Conservation (phyloP, 441 rosid species). For the Pelargonium fulgidum region DNA sequence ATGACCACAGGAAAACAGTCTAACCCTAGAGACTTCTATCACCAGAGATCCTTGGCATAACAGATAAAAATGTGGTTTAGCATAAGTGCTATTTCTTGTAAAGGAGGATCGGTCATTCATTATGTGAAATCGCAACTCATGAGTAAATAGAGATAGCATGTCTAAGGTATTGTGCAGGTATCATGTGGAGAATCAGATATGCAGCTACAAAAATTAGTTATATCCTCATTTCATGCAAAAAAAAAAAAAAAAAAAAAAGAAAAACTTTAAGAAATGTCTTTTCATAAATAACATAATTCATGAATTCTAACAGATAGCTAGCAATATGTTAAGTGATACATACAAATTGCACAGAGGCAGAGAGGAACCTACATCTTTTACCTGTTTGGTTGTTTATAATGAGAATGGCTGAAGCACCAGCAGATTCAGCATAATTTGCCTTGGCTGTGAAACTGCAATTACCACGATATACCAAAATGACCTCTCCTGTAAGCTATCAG, state of each 20-base stretch:
- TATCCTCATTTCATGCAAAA: neutral
- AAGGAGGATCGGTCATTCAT: too few species aligned
- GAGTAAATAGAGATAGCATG: too few species aligned
- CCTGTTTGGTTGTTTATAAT: slow-evolving; percentile 51
- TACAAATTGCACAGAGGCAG: neutral
- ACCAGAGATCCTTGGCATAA: too few species aligned
- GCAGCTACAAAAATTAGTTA: neutral
- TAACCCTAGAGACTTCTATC: too few species aligned
- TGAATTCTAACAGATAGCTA: neutral
- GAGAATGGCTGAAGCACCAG: slow-evolving; percentile 53
- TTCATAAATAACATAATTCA: neutral
- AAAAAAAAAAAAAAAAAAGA: too few species aligned
- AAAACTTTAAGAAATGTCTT: neutral
- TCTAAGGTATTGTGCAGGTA: too few species aligned
- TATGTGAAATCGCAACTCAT: too few species aligned
- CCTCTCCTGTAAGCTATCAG: slow-evolving; percentile 45
- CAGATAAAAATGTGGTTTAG: too few species aligned
- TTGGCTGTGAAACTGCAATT: slow-evolving; percentile 56
- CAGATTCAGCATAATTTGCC: slow-evolving; percentile 45
- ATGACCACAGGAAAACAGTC: too few species aligned
- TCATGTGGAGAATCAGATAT: too few species aligned
- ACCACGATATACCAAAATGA: slow-evolving; percentile 54
- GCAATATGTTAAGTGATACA: neutral
- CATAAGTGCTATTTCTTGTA: too few species aligned
- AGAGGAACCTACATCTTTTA: slow-evolving; percentile 13